Evolutionary conservation across 345 rosid species (phyloP).

Genomic region (Jatropha curcas): DNA sequence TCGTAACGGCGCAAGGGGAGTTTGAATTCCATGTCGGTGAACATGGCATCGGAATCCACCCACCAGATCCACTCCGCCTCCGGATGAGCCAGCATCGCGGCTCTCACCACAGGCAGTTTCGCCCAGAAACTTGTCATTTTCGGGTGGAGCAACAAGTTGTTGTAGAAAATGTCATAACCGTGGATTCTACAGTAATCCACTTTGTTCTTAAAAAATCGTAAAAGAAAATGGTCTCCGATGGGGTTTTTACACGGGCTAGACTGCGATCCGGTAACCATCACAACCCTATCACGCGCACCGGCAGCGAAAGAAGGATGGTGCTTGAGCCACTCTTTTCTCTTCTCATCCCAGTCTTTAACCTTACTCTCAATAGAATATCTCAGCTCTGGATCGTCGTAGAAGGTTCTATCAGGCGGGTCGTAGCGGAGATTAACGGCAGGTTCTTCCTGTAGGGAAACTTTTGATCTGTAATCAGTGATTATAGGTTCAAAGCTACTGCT

Average conservation of each 20-base stretch:
- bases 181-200: conserved; percentile 91
- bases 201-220: conserved; percentile 86
- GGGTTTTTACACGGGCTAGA: conserved; percentile 77
- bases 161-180: conserved; percentile 81
- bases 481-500: conserved; percentile 20
- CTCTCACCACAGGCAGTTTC: conserved; percentile 66
- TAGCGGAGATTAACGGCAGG: conserved; percentile 34
- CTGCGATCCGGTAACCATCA: conserved; percentile 88
- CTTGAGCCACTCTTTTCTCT: conserved; percentile 66
- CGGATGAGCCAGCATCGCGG: conserved; percentile 95
- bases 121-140: conserved; percentile 85
- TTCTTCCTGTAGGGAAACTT: conserved; percentile 19
- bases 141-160: conserved; percentile 71
- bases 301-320: conserved; percentile 68
- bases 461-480: conserved; percentile 2
- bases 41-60: conserved; percentile 92
- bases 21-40: conserved; percentile 92
- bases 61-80: conserved; percentile 99
- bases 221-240: conserved; percentile 77
- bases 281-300: conserved; percentile 56
- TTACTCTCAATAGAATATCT: conserved; percentile 59
- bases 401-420: conserved; percentile 63
- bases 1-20: conserved; percentile 66
- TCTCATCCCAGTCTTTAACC: conserved; percentile 75
- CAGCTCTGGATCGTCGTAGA: conserved; percentile 76